A percentile compares a stretch with the other conserved stretches of the same genome.
These are phyloP conservation scores for Hypocreales sp. DNA, from an alignment of 2,329 filamentous ascomycete genomes.

Conservation along the genomic window DNA sequence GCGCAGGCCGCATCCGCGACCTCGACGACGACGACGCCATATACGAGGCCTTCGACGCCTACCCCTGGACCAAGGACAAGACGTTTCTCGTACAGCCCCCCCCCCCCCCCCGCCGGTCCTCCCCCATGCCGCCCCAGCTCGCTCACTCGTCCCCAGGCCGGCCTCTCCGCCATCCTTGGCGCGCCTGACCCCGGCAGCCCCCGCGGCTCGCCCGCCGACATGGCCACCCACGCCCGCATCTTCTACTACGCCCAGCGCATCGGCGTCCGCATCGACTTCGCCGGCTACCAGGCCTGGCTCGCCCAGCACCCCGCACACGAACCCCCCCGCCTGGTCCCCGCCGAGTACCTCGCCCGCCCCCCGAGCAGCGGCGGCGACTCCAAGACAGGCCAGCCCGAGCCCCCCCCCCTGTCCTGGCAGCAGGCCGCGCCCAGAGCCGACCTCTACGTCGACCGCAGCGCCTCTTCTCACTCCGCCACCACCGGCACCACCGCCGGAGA, in stretches of 20 bases:
- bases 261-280: constrained; percentile 44
- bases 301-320: constrained; percentile 16
- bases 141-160: constrained; percentile 22
- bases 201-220: constrained; percentile 36
- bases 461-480: constrained; percentile 6
- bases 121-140: background rate
- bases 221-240: constrained; percentile 48
- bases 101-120: background rate
- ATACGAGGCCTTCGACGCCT: constrained; percentile 47
- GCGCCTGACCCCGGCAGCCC: constrained; percentile 24
- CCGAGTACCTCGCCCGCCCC: constrained; percentile 11
- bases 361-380: background rate
- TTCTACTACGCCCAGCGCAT: constrained; percentile 47
- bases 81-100: constrained; percentile 43
- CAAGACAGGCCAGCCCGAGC: too few species aligned
- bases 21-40: constrained; percentile 24
- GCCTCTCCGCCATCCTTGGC: constrained; percentile 49
- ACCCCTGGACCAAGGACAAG: constrained; percentile 51
- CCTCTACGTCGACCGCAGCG: constrained; percentile 26
- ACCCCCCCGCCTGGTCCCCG: constrained; percentile 20
- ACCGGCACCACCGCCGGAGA: constrained; percentile 19
- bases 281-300: constrained; percentile 52
- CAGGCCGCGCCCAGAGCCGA: constrained; percentile 30
- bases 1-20: constrained; percentile 22
- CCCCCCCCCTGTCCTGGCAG: constrained; percentile 26